Evolutionary conservation across 2,329 filamentous ascomycete genomes (phyloP), one percentile per base, ranked within the genome.

Genomic region (Fusarium napiforme): DNA sequence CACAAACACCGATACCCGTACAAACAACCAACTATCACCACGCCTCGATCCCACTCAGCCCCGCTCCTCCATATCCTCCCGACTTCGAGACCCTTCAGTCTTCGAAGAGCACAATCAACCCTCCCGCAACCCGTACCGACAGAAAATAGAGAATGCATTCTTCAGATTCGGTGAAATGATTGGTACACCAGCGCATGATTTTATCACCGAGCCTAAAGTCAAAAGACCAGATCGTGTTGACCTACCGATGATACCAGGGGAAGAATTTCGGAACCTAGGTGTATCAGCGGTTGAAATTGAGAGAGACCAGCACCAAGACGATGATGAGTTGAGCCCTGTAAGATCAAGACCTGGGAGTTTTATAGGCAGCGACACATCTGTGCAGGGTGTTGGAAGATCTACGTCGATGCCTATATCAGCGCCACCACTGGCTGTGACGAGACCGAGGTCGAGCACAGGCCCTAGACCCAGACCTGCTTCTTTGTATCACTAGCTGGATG

Each of bases 111-210:
- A 80, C 45, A 73, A 67, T 10, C 80, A 80, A 7, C 21, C 58
- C 0, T 7, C 42, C 4, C 34, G 52, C 14, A 72, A 64, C 4
- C 43, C 39, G 1, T 81, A 80, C 43, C 79, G 86, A 71, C 80
- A 81, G 5, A 85, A 79, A 57, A 80, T 88, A 5, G 85, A 87
- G 7, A 81, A 78, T 14, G 73, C 78, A 14, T 74, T 91, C 11
- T 84, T 81, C 9, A 79, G 73, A 9, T 69, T 87, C 9, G 84
- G 84, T 12, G 81, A 85, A 16, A 83, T 84, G 19, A 72, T 91
- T 2, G 85, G 86, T 7, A 85, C 84, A 1, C 84, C 87, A 36
- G 82, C 84, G 1, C 81, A 84, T 4, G 82, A 86, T n/a, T 83
- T 81, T 3, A 72, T 72, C 2, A 72, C 63, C 2, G 57, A 72